Evolutionary conservation across 1,284 basidiomycete species (phyloP), one percentile per base, ranked within the genome.

Genomic region (Exobasidium cylindrosporum): DNA sequence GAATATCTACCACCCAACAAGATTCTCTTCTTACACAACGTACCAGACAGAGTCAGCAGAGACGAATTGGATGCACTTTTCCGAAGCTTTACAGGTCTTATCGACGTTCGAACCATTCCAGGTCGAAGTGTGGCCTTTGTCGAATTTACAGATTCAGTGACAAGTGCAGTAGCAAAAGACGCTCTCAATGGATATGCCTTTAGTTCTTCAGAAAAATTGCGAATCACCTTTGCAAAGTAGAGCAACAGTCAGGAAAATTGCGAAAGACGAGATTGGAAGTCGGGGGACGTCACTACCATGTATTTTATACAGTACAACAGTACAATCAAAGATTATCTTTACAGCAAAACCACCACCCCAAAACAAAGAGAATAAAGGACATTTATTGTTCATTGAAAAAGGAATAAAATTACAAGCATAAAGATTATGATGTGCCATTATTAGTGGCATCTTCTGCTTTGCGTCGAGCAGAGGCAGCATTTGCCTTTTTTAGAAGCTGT

Each of bases 1-100:
- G 95, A 98, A 81, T 98, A 98, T 82, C 86, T 98, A 6, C 96
- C 96, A 3, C 95, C 95, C 31, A 98, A 99, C 89, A 93, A 93
- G 81, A 95, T 97, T 82, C 86, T 99, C 60, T 99, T 99, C 85
- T 81, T 98, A 68, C 95, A 99, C 83, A 72, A 74, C 35, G 67
- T 79, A 23, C 77, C 77, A 2, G 64, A 64, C 0, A 58, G 60
- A 14, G 68, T 73, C 1, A 64, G 66, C 45, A 67, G 68, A 44
- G 72, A 68, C 29, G 68, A 72, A 44, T 61, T 79, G 32, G 70
- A 76, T 31, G 59, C 58, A 29, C 54, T 79, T 1, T 79, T 79
- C 59, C 24, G 23, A 11, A n/a, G 7, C 17, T 68, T 68, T 54
- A 56, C 72, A 26, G 71, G 71, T 57, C 66, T 76, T 47, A 50